Percentiles rank a stretch among this genome's conserved stretches.
Conservation (phyloP, 306 rosid species). For the Trifolium subterraneum region DNA sequence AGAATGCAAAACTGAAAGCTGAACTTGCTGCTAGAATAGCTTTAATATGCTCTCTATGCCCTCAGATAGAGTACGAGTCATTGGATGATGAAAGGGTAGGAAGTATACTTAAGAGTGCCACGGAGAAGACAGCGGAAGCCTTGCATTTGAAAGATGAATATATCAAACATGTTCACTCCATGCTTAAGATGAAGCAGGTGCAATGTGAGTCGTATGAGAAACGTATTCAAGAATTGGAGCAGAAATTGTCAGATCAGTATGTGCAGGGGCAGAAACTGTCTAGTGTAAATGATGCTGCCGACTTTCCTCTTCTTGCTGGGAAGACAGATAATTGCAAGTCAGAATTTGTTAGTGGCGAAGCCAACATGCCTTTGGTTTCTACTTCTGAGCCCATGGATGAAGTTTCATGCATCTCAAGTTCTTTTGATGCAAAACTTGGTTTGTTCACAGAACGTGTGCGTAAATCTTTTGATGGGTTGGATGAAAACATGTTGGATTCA, state of each 20-base stretch:
- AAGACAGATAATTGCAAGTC: slow-evolving; percentile 60
- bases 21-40: slow-evolving; percentile 95
- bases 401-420: slow-evolving; percentile 88
- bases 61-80: slow-evolving; percentile 65
- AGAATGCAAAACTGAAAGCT: slow-evolving; percentile 97
- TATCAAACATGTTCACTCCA: slow-evolving; percentile 69
- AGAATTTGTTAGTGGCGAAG: slow-evolving; percentile 55
- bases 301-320: slow-evolving; percentile 57
- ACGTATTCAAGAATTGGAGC: slow-evolving; percentile 94
- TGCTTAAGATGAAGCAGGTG: slow-evolving; percentile 80
- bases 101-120: slow-evolving; percentile 68
- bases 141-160: slow-evolving; percentile 91
- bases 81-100: slow-evolving; percentile 75
- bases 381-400: slow-evolving; percentile 90
- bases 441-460: slow-evolving; percentile 59
- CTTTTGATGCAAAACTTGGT: slow-evolving; percentile 78
- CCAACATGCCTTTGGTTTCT: slow-evolving; percentile 60
- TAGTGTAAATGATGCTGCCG: slow-evolving; percentile 50
- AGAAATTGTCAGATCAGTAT: slow-evolving; percentile 80
- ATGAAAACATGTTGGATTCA: slow-evolving; percentile 96
- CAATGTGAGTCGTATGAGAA: slow-evolving; percentile 87
- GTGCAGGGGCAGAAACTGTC: slow-evolving; percentile 68
- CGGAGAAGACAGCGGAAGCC: slow-evolving; percentile 89
- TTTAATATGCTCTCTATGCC: slow-evolving; percentile 70
- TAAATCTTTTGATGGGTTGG: slow-evolving; percentile 72